These are phyloP conservation scores for Malassezia yamatoensis DNA, from an alignment of 1,284 basidiomycete species.

Conservation along the genomic window DNA sequence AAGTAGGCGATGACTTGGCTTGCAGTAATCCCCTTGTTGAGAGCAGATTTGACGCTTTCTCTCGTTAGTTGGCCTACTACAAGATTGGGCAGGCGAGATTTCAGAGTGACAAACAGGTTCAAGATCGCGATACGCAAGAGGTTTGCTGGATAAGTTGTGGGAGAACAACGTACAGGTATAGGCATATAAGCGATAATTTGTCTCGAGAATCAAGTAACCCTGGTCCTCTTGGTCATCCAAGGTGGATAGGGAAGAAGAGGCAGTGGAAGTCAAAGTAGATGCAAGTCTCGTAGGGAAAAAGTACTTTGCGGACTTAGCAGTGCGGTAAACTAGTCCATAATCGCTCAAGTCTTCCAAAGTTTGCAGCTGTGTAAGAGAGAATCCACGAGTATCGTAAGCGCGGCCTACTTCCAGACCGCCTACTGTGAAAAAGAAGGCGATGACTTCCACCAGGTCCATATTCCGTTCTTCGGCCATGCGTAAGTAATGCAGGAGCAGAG, in stretches of 20 bases:
- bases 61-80: slow-evolving; percentile 89
- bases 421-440: slow-evolving; percentile 71
- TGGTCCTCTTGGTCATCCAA: slow-evolving; percentile 51
- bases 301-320: slow-evolving; percentile 51
- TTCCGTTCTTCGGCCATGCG: slow-evolving; percentile 37
- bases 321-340: slow-evolving; percentile 76
- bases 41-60: slow-evolving; percentile 84
- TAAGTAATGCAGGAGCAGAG: slow-evolving; percentile 74
- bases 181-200: slow-evolving; percentile 95
- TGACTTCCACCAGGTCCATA: slow-evolving; percentile 81
- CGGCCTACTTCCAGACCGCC: slow-evolving; percentile 39
- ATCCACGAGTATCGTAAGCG: slow-evolving; percentile 67
- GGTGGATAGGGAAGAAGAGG: slow-evolving; percentile 27
- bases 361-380: slow-evolving; percentile 69
- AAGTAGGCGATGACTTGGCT: slow-evolving; percentile 96
- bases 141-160: slow-evolving; percentile 57
- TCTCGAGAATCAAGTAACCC: slow-evolving; percentile 88
- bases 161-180: slow-evolving; percentile 65
- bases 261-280: slow-evolving; percentile 71
- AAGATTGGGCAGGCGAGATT: slow-evolving; percentile 88
- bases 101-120: slow-evolving; percentile 82
- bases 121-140: slow-evolving; percentile 90
- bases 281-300: slow-evolving; percentile 94
- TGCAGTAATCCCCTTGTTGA: slow-evolving; percentile 88
- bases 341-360: slow-evolving; percentile 85